Evolutionary conservation across 2,329 filamentous ascomycete genomes (phyloP).

Genomic region (Hymenoscyphus albidus): DNA sequence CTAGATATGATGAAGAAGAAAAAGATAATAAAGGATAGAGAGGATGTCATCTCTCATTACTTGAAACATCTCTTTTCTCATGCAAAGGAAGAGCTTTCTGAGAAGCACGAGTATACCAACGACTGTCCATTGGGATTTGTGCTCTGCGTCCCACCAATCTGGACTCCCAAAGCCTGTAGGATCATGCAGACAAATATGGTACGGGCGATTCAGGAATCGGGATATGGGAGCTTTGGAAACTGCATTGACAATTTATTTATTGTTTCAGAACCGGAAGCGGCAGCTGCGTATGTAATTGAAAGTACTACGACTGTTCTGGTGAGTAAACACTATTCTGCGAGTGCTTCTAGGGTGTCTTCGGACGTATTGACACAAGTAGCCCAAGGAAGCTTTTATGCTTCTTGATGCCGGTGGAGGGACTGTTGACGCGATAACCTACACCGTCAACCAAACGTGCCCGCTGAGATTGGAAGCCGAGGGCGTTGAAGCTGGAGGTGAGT

Average conservation of each 20-base stretch:
- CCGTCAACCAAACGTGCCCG: slow-evolving; percentile 20
- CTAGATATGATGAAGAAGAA: slow-evolving; percentile 10
- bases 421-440: slow-evolving; percentile 30
- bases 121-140: slow-evolving; percentile 15
- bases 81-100: slow-evolving; percentile 12
- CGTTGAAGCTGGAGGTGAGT: slow-evolving; percentile 22
- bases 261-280: slow-evolving; percentile 22
- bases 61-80: slow-evolving; percentile 19
- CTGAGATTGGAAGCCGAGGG: slow-evolving; percentile 24
- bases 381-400: slow-evolving; percentile 25
- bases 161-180: slow-evolving; percentile 16
- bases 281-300: slow-evolving; percentile 11
- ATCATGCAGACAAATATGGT: slow-evolving; percentile 22
- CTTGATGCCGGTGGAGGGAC: slow-evolving; percentile 31
- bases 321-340: neutral
- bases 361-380: slow-evolving; percentile 6
- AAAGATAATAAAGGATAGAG: slow-evolving; percentile 7
- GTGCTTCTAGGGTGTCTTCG: neutral
- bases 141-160: slow-evolving; percentile 18
- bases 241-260: slow-evolving; percentile 27
- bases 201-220: slow-evolving; percentile 9
- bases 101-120: neutral
- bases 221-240: slow-evolving; percentile 12
- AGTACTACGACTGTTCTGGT: slow-evolving; percentile 12
- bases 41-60: slow-evolving; percentile 20